Conservation (phyloP, 23 red algal species). For the Gracilaria gracilis region DNA sequence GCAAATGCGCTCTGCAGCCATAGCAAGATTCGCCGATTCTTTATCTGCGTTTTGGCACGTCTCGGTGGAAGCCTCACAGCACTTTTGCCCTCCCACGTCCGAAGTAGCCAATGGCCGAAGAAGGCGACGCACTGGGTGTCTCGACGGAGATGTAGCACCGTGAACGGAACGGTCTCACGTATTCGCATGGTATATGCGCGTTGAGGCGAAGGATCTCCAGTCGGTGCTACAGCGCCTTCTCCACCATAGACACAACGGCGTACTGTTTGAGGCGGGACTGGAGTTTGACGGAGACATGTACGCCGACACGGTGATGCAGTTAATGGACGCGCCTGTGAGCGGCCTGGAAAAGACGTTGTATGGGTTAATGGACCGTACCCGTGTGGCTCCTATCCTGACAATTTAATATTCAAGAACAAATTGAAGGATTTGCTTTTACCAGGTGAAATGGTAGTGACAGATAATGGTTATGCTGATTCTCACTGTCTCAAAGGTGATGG, state of each 20-base stretch:
- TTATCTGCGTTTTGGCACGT: slow-evolving; percentile 51
- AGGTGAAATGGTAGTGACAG: too few relatives aligned
- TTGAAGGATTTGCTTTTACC: too few relatives aligned
- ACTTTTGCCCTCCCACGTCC: slow-evolving; percentile 1
- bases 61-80: slow-evolving; percentile 6
- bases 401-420: too few relatives aligned
- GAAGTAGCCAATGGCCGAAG: not conserved
- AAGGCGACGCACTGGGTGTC: not conserved
- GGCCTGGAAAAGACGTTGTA: too few relatives aligned
- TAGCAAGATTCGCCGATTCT: slow-evolving; percentile 39
- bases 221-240: not conserved
- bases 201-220: not conserved
- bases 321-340: too few relatives aligned
- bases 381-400: too few relatives aligned
- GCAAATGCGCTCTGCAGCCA: slow-evolving; percentile 15
- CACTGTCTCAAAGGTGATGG: too few relatives aligned
- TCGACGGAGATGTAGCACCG: not conserved
- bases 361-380: too few relatives aligned
- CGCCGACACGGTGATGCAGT: too few relatives aligned
- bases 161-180: not conserved
- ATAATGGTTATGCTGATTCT: too few relatives aligned
- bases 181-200: not conserved
- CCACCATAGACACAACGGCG: not conserved
- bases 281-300: too few relatives aligned
- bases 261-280: not conserved